Evolutionary conservation across 2,329 filamentous ascomycete species (phyloP), one percentile per base, ranked within the genome.

Genomic region (Plenodomus biglobosus): DNA sequence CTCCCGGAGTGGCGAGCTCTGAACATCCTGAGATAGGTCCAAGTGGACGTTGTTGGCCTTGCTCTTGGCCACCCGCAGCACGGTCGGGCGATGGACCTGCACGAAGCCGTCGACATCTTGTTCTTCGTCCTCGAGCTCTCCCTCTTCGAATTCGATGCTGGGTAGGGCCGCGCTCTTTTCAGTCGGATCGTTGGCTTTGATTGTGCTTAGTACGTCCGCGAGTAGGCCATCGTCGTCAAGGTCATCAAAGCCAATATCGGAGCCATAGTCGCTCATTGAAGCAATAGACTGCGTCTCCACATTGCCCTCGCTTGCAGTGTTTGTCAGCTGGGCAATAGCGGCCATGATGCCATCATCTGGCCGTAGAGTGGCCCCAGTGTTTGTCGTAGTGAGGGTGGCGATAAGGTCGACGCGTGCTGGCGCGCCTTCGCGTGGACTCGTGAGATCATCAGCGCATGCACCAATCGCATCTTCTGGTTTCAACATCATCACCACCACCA

Each of bases 251-350:
- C 80, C 78, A 56, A 86, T 80, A 49, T 87, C 84, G 2, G 82
- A 85, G 50, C 83, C 84, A 77, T 87, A 87, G 58, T 86, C 83
- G 67, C 81, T 85, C 50, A 52, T 44, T n/a, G 58, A 46, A 32
- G 53, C 34, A 22, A 58, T 20, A 18, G 56, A 59, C 54, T 82
- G 79, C 2, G 76, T 68, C 7, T 80, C 78, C 56, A 86, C 78
- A 52, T 87, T 84, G 77, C 86, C 86, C 56, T 85, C 82, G 67
- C 80, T 84, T 15, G 40, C 45, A 27, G 45, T 15, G 18, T 50
- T 48, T 18, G 49, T 53, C 32, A 42, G 42, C 49, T 55, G 47
- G 30, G 44, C 30, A n/a, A 44, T 30, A 32, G 48, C 36, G n/a
- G 55, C 54, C 66, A 69, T 69, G 50, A 46, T 64, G 53, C 58